A percentile compares a stretch with the other conserved stretches of the same genome.
These are phyloP conservation scores for Fusarium robinianum DNA, from an alignment of 2,329 filamentous ascomycete genomes.

Conservation along the genomic window DNA sequence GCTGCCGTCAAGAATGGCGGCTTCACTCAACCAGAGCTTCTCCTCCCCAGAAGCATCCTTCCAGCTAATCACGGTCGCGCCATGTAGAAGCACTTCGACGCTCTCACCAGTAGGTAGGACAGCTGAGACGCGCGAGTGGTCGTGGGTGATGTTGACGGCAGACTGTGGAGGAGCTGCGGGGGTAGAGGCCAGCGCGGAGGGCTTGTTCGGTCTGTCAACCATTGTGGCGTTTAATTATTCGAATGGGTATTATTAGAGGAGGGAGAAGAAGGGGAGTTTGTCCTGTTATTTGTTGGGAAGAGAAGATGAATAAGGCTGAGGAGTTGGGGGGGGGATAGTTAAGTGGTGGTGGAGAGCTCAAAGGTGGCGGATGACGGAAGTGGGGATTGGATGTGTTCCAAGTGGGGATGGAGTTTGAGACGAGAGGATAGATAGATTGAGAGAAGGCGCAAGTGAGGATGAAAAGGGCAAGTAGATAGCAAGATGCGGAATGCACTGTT, in stretches of 20 bases:
- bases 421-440: too few species aligned
- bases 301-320: too few species aligned
- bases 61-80: conserved; percentile 93
- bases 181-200: conserved; percentile 73
- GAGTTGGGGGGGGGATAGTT: not conserved
- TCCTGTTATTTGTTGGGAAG: not conserved
- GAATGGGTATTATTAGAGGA: not conserved
- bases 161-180: conserved; percentile 75
- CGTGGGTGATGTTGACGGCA: conserved; percentile 73
- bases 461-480: too few species aligned
- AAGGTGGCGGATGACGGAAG: too few species aligned
- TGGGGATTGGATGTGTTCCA: too few species aligned
- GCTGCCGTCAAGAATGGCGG: conserved; percentile 78
- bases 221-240: conserved; percentile 44
- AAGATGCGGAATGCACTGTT: too few species aligned
- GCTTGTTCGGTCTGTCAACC: conserved; percentile 87
- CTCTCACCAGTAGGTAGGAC: conserved; percentile 84
- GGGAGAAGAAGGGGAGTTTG: not conserved
- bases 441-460: too few species aligned
- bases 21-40: conserved; percentile 84
- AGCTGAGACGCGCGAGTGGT: conserved; percentile 75
- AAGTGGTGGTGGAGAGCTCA: not conserved
- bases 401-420: too few species aligned
- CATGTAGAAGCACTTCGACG: conserved; percentile 83
- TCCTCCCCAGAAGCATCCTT: conserved; percentile 78